Conservation (phyloP, 2,329 filamentous ascomycete genomes). For the Exophiala mesophila region DNA sequence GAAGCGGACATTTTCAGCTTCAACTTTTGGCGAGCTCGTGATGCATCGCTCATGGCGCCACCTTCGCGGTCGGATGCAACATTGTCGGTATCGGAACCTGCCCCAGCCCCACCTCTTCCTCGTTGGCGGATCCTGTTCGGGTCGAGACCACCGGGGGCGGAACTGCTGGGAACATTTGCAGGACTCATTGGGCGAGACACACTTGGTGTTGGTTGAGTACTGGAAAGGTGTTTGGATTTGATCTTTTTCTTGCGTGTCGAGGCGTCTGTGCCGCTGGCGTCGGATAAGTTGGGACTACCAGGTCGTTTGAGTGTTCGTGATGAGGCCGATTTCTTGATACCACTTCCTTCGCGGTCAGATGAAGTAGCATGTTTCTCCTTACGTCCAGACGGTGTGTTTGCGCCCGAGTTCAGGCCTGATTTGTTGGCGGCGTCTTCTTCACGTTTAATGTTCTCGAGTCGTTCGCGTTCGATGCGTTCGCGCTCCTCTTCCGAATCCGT, state of each 20-base stretch:
- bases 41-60: conserved; percentile 23
- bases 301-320: conserved; percentile 69
- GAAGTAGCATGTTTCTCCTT: conserved; percentile 46
- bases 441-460: conserved; percentile 47
- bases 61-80: conserved; percentile 18
- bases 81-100: conserved; percentile 24
- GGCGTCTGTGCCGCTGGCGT: conserved; percentile 88
- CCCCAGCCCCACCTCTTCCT: conserved; percentile 6
- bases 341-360: conserved; percentile 22
- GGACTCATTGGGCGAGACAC: conserved; percentile 25
- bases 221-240: conserved; percentile 59
- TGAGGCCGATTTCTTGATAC: conserved; percentile 46
- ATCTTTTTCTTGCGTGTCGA: conserved; percentile 60
- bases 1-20: conserved; percentile 26
- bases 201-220: conserved; percentile 46
- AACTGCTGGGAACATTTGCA: conserved; percentile 15
- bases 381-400: conserved; percentile 60
- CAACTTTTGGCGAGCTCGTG: conserved; percentile 12
- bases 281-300: conserved; percentile 80
- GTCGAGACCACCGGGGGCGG: conserved; percentile 12
- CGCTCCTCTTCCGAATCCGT: conserved; percentile 53
- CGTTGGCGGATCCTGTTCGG: conserved; percentile 5
- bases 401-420: conserved; percentile 57
- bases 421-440: conserved; percentile 46
- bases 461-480: conserved; percentile 51